Percentiles rank a stretch among this genome's conserved stretches.
phyloP scores from a whole-genome alignment of 2,329 filamentous ascomycete genomes.

The Calcarisporium arbuscula region DNA sequence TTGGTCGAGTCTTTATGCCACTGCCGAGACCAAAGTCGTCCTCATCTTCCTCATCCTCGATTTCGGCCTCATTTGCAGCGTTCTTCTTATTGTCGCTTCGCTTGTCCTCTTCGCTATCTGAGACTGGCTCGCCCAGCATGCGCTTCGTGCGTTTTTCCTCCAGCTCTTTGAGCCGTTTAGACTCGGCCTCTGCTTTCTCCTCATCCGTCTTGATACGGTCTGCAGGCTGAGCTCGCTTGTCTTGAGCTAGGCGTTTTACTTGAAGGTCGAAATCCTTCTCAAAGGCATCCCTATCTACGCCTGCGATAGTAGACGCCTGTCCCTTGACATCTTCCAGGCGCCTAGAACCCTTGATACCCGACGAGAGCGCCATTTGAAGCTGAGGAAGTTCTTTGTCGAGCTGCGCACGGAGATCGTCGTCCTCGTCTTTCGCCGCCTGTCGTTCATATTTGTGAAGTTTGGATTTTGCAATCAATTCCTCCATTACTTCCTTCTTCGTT shows the following conservation, averaged over 20 bases:
- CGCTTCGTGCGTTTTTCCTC: conserved; percentile 76
- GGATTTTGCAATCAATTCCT: conserved; percentile 95
- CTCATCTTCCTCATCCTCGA: conserved; percentile 35
- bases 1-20: conserved; percentile 51
- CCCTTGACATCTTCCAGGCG: conserved; percentile 16
- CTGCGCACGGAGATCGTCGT: conserved; percentile 78
- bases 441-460: conserved; percentile 93
- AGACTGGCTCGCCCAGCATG: conserved; percentile 78
- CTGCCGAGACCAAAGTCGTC: conserved; percentile 55
- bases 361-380: conserved; percentile 66
- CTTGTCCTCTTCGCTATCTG: conserved; percentile 56
- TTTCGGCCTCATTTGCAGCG: conserved; percentile 25
- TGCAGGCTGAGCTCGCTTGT: conserved; percentile 77
- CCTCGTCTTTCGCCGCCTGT: conserved; percentile 86
- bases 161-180: conserved; percentile 67
- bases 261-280: conserved; percentile 85
- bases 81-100: conserved; percentile 30
- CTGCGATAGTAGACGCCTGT: conserved; percentile 28
- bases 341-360: conserved; percentile 32
- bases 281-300: conserved; percentile 60
- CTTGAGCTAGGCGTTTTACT: conserved; percentile 74
- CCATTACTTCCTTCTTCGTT: conserved; percentile 94
- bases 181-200: conserved; percentile 73
- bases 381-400: conserved; percentile 78
- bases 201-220: conserved; percentile 89